Evolutionary conservation across 805 yeast species (phyloP).

Genomic region (Nakazawaea ambrosiae): DNA sequence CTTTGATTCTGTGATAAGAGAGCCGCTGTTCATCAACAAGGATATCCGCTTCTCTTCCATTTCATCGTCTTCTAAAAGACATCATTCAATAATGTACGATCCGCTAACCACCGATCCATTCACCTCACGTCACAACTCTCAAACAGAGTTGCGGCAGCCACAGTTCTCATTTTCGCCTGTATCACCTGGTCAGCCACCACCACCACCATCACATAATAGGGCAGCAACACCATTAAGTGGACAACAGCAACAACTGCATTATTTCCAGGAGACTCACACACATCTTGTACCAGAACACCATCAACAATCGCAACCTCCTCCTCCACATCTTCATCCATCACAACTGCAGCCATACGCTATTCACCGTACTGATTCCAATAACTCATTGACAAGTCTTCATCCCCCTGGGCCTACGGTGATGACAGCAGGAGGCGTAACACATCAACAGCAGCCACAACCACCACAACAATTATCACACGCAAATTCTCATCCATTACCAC

Average conservation of each 20-base stretch:
- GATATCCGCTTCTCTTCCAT: constrained; percentile 14
- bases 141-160: constrained; percentile 9
- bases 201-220: too few relatives aligned
- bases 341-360: constrained; percentile 2
- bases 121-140: constrained; percentile 8
- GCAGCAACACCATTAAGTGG: too few relatives aligned
- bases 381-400: not conserved
- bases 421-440: too few relatives aligned
- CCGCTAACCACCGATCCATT: constrained; percentile 10
- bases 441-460: constrained; percentile 6
- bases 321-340: constrained; percentile 12
- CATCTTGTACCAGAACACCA: constrained; percentile 10
- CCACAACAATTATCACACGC: not conserved
- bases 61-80: constrained; percentile 11
- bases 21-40: constrained; percentile 13
- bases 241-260: constrained; percentile 12
- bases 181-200: constrained; percentile 9
- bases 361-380: not conserved
- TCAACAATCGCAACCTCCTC: constrained; percentile 14
- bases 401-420: too few relatives aligned
- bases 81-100: constrained; percentile 7
- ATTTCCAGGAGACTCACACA: constrained; percentile 9
- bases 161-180: constrained; percentile 3
- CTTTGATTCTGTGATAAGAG: constrained; percentile 7
- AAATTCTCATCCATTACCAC: not conserved